A percentile compares a stretch with the other conserved stretches of the same genome.
Evolutionary conservation across 805 yeast species (phyloP).

Genomic region (Saturnispora diversa): DNA sequence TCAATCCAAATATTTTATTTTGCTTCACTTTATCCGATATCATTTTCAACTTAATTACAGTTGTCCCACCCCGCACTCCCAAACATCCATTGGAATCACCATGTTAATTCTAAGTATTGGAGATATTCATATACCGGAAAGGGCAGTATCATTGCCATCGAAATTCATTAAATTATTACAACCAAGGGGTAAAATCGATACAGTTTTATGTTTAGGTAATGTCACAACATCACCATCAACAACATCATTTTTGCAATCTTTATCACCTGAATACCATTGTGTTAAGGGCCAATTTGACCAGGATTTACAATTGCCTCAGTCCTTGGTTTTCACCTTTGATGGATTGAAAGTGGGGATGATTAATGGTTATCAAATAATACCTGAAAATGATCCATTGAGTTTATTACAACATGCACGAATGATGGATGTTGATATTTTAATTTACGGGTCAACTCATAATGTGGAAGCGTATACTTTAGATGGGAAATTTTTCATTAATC

Average conservation of each 20-base stretch:
- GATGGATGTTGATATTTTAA: slow-evolving; percentile 80
- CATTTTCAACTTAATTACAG: no score
- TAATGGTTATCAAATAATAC: slow-evolving; percentile 76
- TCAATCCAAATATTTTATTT: no score
- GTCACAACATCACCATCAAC: slow-evolving; percentile 61
- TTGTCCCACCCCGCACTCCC: no score
- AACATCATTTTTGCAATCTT: slow-evolving; percentile 49
- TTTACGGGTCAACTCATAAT: slow-evolving; percentile 90
- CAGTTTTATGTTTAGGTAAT: slow-evolving; percentile 81
- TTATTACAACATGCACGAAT: slow-evolving; percentile 77
- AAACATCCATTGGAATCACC: neutral
- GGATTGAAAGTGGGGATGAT: slow-evolving; percentile 74
- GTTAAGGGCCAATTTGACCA: slow-evolving; percentile 82
- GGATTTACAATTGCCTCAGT: slow-evolving; percentile 45
- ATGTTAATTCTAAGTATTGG: slow-evolving; percentile 81
- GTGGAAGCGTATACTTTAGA: slow-evolving; percentile 92
- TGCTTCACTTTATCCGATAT: no score
- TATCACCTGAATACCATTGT: slow-evolving; percentile 64
- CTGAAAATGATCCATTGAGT: slow-evolving; percentile 80
- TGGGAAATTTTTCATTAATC: slow-evolving; percentile 89
- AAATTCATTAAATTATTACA: slow-evolving; percentile 68
- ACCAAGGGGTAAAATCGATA: slow-evolving; percentile 73
- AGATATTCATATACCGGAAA: slow-evolving; percentile 82
- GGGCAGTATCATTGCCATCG: slow-evolving; percentile 55
- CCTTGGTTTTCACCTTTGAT: slow-evolving; percentile 59